Base-by-base conservation (phyloP, 495 filamentous ascomycete genomes). In the Neurospora tetraspora region DNA sequence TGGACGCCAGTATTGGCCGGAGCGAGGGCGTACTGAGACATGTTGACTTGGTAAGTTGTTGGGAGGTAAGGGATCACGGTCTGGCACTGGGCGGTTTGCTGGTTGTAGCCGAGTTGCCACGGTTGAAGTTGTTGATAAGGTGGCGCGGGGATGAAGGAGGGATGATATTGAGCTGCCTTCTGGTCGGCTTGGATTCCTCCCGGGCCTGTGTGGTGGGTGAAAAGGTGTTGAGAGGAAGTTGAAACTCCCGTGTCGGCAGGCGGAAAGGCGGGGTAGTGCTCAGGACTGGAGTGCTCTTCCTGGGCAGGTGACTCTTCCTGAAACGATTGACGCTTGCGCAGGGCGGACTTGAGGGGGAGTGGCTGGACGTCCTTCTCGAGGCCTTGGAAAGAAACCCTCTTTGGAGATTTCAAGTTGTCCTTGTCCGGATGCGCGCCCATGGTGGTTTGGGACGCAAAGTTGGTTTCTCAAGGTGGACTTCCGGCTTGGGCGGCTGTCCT, bases 1-100 rank as follows among this genome's bases (percentile, higher is more conserved):
- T 83, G 81, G 27, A 79, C 72, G 73, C 81, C 76, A 14, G 47
- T 69, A 16, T 59, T 71, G 69, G 70, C 74, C 45, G 70, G 71
- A 18, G 70, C 69, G 39, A 53, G 68, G 36, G 53, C 53, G 53
- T 65, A 65, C 53, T 65, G 53, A 18, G 53, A 65, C 23, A 38
- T 37, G 42, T 53, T 59, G 45, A 61, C 23, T 40, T 45, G 69
- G 20, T 42, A 39, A 5, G 38, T 37, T 20, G 42, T 42, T 9
- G 70, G 70, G 9, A 59, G 23, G 23, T 39, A 39, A 45, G 70
- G 42, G 40, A 47, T 47, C 69, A 74, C 68, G 43, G 37, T 76
- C 45, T 76, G 72, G 27, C 53, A 65, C 53, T 31, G 53, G 53
- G 53, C 53, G 23, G 53, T 36, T 65, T 65, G 53, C 53, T 65